These are phyloP conservation scores for Cyclostephanos invisitatus DNA, from an alignment of 108 stramenopile species.

Conservation along the genomic window DNA sequence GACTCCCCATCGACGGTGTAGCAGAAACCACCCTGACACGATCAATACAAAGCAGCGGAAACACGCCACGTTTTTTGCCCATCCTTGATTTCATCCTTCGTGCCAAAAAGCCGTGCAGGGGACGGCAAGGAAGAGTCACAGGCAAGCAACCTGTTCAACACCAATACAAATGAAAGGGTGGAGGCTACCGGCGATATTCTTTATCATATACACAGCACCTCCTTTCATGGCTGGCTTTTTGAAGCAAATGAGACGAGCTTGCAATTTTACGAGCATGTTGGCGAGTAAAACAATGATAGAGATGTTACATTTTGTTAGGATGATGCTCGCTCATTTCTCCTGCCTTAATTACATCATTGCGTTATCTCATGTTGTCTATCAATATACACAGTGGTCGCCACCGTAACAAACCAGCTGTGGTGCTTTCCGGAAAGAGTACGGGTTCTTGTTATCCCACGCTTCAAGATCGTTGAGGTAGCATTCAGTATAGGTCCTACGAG, in stretches of 20 bases:
- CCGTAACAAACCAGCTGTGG: constrained; percentile 26
- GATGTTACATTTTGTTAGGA: background rate
- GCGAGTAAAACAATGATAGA: background rate
- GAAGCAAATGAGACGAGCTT: constrained; percentile 8
- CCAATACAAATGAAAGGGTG: background rate
- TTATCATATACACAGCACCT: constrained; percentile 24
- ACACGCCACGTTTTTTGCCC: no score
- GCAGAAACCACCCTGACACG: no score
- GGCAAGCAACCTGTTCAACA: background rate
- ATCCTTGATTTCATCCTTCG: no score
- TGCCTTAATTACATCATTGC: no score
- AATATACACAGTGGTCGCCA: constrained; percentile 24
- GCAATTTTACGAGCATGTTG: constrained; percentile 27
- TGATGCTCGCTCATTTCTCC: background rate
- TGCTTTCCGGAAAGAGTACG: constrained; percentile 29
- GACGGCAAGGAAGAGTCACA: background rate
- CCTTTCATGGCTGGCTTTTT: background rate
- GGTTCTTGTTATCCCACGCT: constrained; percentile 29
- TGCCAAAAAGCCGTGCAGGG: no score
- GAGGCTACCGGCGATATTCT: constrained; percentile 24
- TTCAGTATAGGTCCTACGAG: constrained; percentile 20
- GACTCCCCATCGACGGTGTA: no score
- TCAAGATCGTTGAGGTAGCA: constrained; percentile 35
- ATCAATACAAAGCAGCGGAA: no score
- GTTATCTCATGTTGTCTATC: no score